These are phyloP conservation scores for Eimeria sp. DNA, from an alignment of 169 alveolate genomes.

Conservation along the genomic window DNA sequence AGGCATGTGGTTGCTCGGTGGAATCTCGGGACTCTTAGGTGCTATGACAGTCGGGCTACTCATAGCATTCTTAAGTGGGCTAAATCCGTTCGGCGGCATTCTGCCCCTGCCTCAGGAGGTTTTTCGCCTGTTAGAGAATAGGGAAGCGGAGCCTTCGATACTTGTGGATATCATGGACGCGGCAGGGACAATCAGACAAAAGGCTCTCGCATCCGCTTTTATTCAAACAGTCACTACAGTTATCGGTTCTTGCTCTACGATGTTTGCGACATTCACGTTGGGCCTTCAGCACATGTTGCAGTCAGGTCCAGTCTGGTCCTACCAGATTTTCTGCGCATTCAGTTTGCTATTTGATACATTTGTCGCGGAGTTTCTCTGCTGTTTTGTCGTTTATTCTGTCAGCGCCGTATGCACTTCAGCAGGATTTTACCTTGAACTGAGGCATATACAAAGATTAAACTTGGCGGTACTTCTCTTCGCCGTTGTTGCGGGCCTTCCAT, in stretches of 20 bases:
- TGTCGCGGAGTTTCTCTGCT: conserved; percentile 50
- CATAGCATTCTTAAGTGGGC: conserved; percentile 18
- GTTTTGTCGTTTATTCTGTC: conserved; percentile 41
- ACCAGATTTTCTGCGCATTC: background rate
- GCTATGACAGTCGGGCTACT: conserved; percentile 31
- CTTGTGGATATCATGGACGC: background rate
- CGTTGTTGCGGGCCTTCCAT: conserved; percentile 56
- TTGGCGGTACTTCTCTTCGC: conserved; percentile 69
- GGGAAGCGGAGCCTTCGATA: background rate
- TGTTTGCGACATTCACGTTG: background rate
- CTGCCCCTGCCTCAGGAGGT: conserved; percentile 66
- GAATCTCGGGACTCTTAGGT: conserved; percentile 58
- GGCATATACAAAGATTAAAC: conserved; percentile 34
- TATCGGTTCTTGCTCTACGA: background rate
- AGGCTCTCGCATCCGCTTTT: background rate
- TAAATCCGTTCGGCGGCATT: conserved; percentile 42
- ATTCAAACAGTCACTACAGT: background rate
- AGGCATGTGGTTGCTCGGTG: conserved; percentile 68
- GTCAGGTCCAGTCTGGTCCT: background rate
- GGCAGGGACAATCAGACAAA: background rate
- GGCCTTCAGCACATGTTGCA: conserved; percentile 9
- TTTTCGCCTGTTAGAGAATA: background rate
- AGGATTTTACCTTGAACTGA: conserved; percentile 14
- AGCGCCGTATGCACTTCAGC: conserved; percentile 38
- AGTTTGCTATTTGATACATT: conserved; percentile 47